These are phyloP conservation scores for Botrytis aclada DNA, from an alignment of 2,329 filamentous ascomycete genomes.

Conservation along the genomic window DNA sequence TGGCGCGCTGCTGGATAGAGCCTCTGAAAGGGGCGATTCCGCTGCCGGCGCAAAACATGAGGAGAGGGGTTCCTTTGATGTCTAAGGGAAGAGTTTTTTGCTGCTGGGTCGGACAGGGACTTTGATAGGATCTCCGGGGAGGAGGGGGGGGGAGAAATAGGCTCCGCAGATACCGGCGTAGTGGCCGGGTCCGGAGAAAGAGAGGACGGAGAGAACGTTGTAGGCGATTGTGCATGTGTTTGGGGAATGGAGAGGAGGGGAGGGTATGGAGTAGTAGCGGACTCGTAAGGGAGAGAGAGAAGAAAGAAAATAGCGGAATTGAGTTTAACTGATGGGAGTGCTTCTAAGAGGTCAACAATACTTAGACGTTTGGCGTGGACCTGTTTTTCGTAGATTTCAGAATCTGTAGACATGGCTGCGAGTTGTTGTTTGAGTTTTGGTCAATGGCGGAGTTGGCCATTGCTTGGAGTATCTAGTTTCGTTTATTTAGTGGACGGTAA, in stretches of 20 bases:
- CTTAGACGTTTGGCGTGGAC: constrained; percentile 45
- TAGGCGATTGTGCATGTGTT: neutral
- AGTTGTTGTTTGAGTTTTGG: neutral
- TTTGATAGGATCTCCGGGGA: neutral
- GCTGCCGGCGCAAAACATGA: neutral
- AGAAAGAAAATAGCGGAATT: neutral
- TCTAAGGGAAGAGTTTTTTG: neutral
- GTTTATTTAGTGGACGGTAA: neutral
- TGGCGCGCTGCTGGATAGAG: constrained; percentile 3
- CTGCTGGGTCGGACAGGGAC: neutral
- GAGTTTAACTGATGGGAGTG: constrained; percentile 44
- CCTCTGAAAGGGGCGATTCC: neutral
- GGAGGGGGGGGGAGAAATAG: neutral
- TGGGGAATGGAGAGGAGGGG: neutral
- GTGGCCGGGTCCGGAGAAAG: neutral
- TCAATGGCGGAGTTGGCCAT: neutral
- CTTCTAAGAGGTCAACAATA: constrained; percentile 66
- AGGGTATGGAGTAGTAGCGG: constrained; percentile 3
- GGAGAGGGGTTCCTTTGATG: neutral
- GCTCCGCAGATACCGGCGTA: neutral
- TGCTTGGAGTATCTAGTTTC: neutral
- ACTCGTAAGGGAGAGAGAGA: neutral
- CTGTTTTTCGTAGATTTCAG: neutral
- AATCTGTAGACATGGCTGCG: neutral
- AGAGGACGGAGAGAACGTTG: neutral